A percentile compares a stretch with the other conserved stretches of the same genome.
Conservation (phyloP, 208 protist genomes). For the Hexamita inflata region DNA sequence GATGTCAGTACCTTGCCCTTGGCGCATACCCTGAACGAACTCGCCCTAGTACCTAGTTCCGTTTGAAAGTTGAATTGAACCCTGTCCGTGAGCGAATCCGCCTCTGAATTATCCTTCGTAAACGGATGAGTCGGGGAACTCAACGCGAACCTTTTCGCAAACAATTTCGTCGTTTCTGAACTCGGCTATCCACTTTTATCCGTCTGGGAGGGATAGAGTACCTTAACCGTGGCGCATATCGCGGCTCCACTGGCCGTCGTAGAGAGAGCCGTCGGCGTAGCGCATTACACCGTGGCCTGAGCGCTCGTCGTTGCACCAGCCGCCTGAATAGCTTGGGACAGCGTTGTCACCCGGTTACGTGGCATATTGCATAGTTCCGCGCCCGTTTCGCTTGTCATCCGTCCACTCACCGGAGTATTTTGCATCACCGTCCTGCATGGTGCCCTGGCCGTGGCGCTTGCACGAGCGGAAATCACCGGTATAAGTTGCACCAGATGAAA, state of each 20-base stretch:
- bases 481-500: constrained; percentile 7
- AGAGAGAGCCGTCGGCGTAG: constrained; percentile 27
- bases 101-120: constrained; percentile 32
- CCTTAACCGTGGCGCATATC: constrained; percentile 26
- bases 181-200: constrained; percentile 28
- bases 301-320: constrained; percentile 25
- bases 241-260: constrained; percentile 28
- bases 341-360: not conserved
- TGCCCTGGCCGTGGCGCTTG: constrained; percentile 24
- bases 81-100: constrained; percentile 21
- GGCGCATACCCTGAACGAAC: constrained; percentile 20
- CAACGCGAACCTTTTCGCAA: constrained; percentile 18
- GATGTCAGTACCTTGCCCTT: constrained; percentile 25
- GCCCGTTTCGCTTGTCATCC: constrained; percentile 28
- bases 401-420: constrained; percentile 33
- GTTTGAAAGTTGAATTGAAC: not conserved
- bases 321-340: constrained; percentile 6
- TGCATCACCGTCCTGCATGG: constrained; percentile 20
- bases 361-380: constrained; percentile 24
- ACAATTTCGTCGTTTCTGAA: constrained; percentile 30
- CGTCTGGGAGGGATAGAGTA: constrained; percentile 24
- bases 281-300: constrained; percentile 23
- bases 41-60: constrained; percentile 32
- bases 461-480: constrained; percentile 12
- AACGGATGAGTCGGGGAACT: constrained; percentile 11